phyloP scores from a whole-genome alignment of 768 basidiomycete genomes.

The Collybia sordida region DNA sequence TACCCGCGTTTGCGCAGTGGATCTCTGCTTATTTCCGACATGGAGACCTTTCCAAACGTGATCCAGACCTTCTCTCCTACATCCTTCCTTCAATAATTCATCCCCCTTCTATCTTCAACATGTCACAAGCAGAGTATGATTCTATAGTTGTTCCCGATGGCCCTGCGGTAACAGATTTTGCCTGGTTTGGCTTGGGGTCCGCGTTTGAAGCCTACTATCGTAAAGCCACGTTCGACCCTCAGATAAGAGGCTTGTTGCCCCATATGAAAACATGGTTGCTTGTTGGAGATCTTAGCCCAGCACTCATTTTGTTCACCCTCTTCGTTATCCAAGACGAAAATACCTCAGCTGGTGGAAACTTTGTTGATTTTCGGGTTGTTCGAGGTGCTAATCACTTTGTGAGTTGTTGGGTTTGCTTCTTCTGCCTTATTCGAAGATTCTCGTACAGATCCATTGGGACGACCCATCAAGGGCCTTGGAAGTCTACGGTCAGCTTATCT shows the following conservation, averaged over 20 bases:
- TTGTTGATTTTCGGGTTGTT: not conserved
- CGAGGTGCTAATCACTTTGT: not conserved
- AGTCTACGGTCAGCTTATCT: too few species aligned
- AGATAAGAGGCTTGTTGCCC: not conserved
- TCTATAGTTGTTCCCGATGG: not conserved
- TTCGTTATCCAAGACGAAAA: not conserved
- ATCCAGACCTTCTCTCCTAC: not conserved
- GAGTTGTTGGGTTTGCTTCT: too few species aligned
- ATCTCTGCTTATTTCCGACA: not conserved
- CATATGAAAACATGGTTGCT: not conserved
- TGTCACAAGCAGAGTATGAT: not conserved
- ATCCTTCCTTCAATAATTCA: not conserved
- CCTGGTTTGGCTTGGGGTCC: not conserved
- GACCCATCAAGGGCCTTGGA: too few species aligned
- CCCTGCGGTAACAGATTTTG: not conserved
- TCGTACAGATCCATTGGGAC: too few species aligned
- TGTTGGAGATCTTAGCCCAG: not conserved
- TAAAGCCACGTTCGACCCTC: not conserved
- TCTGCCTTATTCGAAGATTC: too few species aligned
- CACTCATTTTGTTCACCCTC: not conserved
- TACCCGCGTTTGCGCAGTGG: not conserved
- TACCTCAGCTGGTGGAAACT: not conserved
- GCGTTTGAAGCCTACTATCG: not conserved
- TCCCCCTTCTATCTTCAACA: not conserved
- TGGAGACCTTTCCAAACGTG: not conserved